Conservation (phyloP, 805 yeast genomes). For the Candida cerambycidarum region DNA sequence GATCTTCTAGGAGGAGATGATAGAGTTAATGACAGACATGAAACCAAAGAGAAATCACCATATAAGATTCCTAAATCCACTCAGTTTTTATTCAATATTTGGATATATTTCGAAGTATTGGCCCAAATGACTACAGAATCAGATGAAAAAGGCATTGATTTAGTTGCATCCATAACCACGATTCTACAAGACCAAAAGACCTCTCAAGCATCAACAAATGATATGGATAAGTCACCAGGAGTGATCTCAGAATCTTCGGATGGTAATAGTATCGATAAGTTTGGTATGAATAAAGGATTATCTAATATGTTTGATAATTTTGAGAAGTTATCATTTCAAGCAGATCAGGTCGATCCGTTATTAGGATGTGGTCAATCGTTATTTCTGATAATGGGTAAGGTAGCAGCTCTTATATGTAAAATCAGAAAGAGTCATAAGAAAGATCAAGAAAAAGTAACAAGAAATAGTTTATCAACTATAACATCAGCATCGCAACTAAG, state of each 20-base stretch:
- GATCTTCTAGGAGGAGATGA: constrained; percentile 20
- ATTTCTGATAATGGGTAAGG: constrained; percentile 64
- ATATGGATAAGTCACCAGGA: constrained; percentile 15
- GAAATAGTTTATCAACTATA: constrained; percentile 47
- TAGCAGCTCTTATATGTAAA: constrained; percentile 53
- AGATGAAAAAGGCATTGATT: constrained; percentile 44
- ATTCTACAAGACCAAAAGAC: constrained; percentile 21
- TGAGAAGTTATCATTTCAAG: constrained; percentile 32
- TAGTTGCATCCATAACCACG: constrained; percentile 41
- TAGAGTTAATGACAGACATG: constrained; percentile 10
- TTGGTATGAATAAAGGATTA: constrained; percentile 15
- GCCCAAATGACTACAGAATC: constrained; percentile 62
- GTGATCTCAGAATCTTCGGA: constrained; percentile 24
- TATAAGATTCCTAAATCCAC: constrained; percentile 40
- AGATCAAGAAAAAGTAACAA: constrained; percentile 9
- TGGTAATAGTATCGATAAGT: constrained; percentile 12
- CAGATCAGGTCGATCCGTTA: constrained; percentile 57
- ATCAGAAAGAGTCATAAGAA: constrained; percentile 39
- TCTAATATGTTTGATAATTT: constrained; percentile 39
- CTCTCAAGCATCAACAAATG: constrained; percentile 4
- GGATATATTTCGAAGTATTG: constrained; percentile 67
- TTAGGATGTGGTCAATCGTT: constrained; percentile 66
- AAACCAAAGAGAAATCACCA: background rate
- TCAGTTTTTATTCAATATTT: constrained; percentile 58
- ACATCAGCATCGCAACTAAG: constrained; percentile 56